These are phyloP conservation scores for Citrus medica DNA, from an alignment of 345 rosid species.

Conservation along the genomic window DNA sequence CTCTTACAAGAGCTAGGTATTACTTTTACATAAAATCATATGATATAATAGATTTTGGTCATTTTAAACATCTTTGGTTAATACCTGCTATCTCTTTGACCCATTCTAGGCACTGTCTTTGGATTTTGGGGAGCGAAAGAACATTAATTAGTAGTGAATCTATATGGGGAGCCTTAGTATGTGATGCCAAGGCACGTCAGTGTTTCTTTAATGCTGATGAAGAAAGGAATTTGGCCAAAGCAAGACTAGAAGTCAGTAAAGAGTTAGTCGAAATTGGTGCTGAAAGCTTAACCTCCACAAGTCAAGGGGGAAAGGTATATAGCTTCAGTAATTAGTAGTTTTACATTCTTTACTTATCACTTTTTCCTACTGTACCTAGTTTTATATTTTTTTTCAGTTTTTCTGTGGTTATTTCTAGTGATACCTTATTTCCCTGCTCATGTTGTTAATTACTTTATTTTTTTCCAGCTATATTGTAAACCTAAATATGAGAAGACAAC, in stretches of 20 bases:
- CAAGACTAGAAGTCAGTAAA: neutral
- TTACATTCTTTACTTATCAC: neutral
- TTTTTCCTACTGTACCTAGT: neutral
- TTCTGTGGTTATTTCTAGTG: neutral
- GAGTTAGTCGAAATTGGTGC: neutral
- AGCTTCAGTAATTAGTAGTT: neutral
- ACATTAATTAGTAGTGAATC: constrained; percentile 15
- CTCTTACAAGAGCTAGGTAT: constrained; percentile 38
- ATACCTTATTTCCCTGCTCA: neutral
- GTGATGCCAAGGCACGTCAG: constrained; percentile 18
- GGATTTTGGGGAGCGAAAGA: constrained; percentile 26
- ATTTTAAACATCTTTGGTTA: neutral
- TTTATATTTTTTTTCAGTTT: neutral
- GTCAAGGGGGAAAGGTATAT: constrained; percentile 43
- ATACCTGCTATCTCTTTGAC: neutral
- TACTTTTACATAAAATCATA: too few species aligned
- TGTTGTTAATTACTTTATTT: neutral
- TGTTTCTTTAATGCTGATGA: constrained; percentile 23
- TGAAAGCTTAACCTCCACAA: constrained; percentile 10
- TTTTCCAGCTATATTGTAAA: constrained; percentile 34
- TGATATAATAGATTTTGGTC: neutral
- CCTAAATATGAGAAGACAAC: constrained; percentile 40
- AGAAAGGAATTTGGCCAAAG: neutral
- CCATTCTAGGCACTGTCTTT: constrained; percentile 25
- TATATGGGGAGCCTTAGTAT: constrained; percentile 19